These are phyloP conservation scores for Tulasnella sp. DNA, from an alignment of 768 basidiomycete genomes.

Conservation along the genomic window DNA sequence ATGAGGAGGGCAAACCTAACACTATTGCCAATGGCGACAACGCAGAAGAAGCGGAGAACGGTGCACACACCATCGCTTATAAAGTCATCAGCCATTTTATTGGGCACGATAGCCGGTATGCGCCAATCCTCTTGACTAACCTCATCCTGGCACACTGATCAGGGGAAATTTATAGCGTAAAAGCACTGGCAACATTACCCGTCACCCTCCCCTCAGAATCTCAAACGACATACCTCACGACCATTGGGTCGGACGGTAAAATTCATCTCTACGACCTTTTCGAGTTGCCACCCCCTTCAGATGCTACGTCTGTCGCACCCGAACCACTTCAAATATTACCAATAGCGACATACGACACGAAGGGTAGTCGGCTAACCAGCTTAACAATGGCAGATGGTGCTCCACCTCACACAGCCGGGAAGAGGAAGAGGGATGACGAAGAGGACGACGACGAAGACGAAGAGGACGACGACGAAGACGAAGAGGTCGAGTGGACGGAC, in stretches of 20 bases:
- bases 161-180: slow-evolving; percentile 48
- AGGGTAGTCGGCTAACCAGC: slow-evolving; percentile 81
- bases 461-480: no score
- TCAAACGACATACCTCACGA: slow-evolving; percentile 58
- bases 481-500: slow-evolving; percentile 31
- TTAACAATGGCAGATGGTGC: slow-evolving; percentile 54
- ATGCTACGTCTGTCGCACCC: background rate
- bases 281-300: slow-evolving; percentile 41
- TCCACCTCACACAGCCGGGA: slow-evolving; percentile 21
- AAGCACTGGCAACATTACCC: slow-evolving; percentile 65
- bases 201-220: slow-evolving; percentile 51
- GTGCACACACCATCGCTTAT: slow-evolving; percentile 31
- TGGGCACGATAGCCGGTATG: slow-evolving; percentile 85
- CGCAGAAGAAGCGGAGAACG: slow-evolving; percentile 29
- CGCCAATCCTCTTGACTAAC: slow-evolving; percentile 21
- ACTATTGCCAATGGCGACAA: slow-evolving; percentile 29
- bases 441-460: slow-evolving; percentile 33
- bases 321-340: slow-evolving; percentile 44
- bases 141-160: background rate
- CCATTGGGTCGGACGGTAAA: slow-evolving; percentile 87
- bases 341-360: slow-evolving; percentile 70
- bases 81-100: slow-evolving; percentile 61
- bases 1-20: slow-evolving; percentile 39
- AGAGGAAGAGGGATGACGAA: slow-evolving; percentile 37
- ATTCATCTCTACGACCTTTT: slow-evolving; percentile 72